Evolutionary conservation across 1,139 yeast genomes (phyloP), one percentile per base, ranked within the genome.

Genomic region (Kodamaea sp.): DNA sequence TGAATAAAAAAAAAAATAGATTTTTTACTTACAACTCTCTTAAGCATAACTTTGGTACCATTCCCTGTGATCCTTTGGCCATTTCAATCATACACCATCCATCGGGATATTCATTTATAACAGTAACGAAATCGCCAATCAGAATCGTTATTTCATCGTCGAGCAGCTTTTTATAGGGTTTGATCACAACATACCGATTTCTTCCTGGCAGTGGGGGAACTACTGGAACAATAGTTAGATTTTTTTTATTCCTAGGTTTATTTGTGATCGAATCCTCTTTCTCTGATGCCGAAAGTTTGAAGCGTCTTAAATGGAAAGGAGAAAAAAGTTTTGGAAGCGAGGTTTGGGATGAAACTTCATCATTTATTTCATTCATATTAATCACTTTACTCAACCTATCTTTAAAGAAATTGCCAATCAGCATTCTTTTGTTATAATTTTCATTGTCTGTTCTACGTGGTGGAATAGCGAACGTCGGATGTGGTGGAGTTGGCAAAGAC

Each of bases 21-120:
- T 47, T 49, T 40, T 46, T 52, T 29, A 68, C 47, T 43, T 72
- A 68, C 37, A 58, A 46, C 34, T 51, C 52, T 0, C 20, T 15
- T 29, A 68, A 47, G 44, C 73, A 68, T 37, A 58, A 46, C 33
- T 51, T 52, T 0, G 75, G 75, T 2, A 65, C 65, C 51, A 68
- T 58, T 1, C 75, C 75, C 20, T 48, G 46, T 11, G 36, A 39
- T 24, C 49, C 53, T 20, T 34, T 41, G 3, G 39, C 42, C 27
- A 48, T 25, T 33, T 42, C 52, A 8, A 67, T 61, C 24, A 55
- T 52, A 42, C 72, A 66, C 76, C 76, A 70, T 2, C 71, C 73
- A 41, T 69, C 75, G 8, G 62, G 47, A 43, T 60, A 65, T n/a
- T 50, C 53, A 27, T 57, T 54, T 15, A 58, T 38, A 1, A 67